Percentiles rank a stretch among this genome's conserved stretches.
phyloP scores from a whole-genome alignment of 495 filamentous ascomycete species.

The Peziza echinospora region DNA sequence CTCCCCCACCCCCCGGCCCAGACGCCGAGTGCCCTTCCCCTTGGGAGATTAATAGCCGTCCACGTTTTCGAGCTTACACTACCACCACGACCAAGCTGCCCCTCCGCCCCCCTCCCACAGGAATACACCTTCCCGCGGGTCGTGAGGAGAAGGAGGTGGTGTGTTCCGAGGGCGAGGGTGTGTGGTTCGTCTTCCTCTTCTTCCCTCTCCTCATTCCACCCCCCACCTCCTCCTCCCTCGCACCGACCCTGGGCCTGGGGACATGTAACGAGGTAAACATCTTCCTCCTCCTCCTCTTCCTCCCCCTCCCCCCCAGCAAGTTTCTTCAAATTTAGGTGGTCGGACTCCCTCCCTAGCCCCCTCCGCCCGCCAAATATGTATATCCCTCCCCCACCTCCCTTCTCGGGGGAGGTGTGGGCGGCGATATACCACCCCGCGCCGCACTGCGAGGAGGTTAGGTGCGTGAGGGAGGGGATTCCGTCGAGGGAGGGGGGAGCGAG shows the following conservation, averaged over 20 bases:
- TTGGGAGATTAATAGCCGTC: slow-evolving; percentile 1
- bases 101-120: slow-evolving; percentile 32
- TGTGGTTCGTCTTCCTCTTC: neutral
- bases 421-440: too few relatives aligned
- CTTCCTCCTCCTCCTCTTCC: slow-evolving; percentile 22
- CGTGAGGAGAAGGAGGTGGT: slow-evolving; percentile 35
- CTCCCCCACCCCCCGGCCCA: neutral
- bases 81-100: slow-evolving; percentile 30
- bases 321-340: too few relatives aligned
- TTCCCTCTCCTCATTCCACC: neutral
- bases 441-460: too few relatives aligned
- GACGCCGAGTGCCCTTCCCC: neutral
- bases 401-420: too few relatives aligned
- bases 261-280: slow-evolving; percentile 21
- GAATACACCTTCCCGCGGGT: slow-evolving; percentile 30
- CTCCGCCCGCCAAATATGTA: slow-evolving; percentile 40
- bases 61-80: neutral
- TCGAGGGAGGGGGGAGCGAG: slow-evolving; percentile 11
- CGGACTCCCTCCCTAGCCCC: slow-evolving; percentile 19
- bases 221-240: neutral
- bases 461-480: too few relatives aligned
- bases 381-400: slow-evolving; percentile 24
- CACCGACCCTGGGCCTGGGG: too few relatives aligned
- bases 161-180: slow-evolving; percentile 36
- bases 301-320: slow-evolving; percentile 19